Evolutionary conservation across 73 alveolate species (phyloP), one percentile per base, ranked within the genome.

Genomic region (Stentor roeselii): DNA sequence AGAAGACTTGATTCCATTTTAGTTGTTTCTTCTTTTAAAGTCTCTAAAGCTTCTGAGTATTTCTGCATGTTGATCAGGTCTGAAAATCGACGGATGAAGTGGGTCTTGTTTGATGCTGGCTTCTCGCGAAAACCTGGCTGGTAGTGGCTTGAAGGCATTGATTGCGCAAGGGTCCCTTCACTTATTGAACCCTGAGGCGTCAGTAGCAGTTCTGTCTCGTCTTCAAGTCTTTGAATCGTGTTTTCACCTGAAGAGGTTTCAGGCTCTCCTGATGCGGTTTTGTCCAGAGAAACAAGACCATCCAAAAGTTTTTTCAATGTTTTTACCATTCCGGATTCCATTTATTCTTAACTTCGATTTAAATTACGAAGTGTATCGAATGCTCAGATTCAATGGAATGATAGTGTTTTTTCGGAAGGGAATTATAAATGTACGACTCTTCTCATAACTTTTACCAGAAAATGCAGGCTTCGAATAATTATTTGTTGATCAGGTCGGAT

Each of bases 401-500:
- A n/a, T n/a, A n/a, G n/a, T n/a, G n/a, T n/a, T n/a, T n/a, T n/a
- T n/a, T n/a, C n/a, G n/a, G n/a, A n/a, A n/a, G n/a, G n/a, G n/a
- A n/a, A n/a, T n/a, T n/a, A n/a, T n/a, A n/a, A n/a, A n/a, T n/a
- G n/a, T n/a, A n/a, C n/a, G n/a, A n/a, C n/a, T n/a, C n/a, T n/a
- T n/a, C n/a, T n/a, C n/a, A n/a, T n/a, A n/a, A n/a, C n/a, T n/a
- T n/a, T n/a, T n/a, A n/a, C n/a, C n/a, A n/a, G n/a, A 87, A 84
- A 83, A 42, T 84, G 31, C 80, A 88, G 74, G 84, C 60, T 27
- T 78, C 84, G 38, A 60, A 82, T 75, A 94, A 94, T 59, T 89
- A 90, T 32, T 83, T 92, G n/a, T 89, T 94, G 39, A 90, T 87
- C 83, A 92, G 85, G 83, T 96, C 92, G 90, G 98, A 94, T 82